phyloP scores from a whole-genome alignment of 495 filamentous ascomycete genomes.

The Penicillium arizonense region DNA sequence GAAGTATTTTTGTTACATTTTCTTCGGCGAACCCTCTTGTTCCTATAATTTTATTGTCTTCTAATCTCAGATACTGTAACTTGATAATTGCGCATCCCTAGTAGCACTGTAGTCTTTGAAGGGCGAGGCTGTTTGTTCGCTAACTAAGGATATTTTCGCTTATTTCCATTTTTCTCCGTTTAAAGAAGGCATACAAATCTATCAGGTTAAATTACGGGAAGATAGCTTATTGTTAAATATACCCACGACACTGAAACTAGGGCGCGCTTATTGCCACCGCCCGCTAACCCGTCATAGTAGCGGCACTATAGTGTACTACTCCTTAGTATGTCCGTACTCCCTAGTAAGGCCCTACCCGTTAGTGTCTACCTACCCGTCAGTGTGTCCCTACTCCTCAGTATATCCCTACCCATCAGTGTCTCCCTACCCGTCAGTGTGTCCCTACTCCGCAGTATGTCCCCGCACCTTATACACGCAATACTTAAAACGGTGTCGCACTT shows the following conservation, averaged over 20 bases:
- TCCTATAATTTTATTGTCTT: not conserved
- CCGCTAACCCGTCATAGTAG: not conserved
- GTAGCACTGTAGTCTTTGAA: conserved; percentile 4
- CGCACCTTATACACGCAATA: no score
- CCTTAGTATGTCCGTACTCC: not conserved
- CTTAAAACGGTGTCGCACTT: no score
- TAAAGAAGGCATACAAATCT: no score
- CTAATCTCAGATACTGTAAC: not conserved
- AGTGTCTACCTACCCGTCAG: no score
- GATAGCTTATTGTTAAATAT: not conserved
- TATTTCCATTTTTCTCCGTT: conserved; percentile 3
- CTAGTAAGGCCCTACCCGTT: no score
- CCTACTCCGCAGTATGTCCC: no score
- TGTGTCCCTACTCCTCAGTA: no score
- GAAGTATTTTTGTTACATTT: conserved; percentile 1
- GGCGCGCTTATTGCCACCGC: no score
- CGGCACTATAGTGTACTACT: not conserved
- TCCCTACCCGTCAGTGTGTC: no score
- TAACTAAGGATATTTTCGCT: not conserved
- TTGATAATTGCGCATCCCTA: conserved; percentile 3
- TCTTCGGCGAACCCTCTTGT: not conserved
- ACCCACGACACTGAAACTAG: not conserved
- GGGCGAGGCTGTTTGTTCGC: not conserved
- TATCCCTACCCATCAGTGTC: no score
- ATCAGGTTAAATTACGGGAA: no score